Percentiles rank a stretch among this genome's conserved stretches.
Evolutionary conservation across 257 asterid species (phyloP).

Genomic region (Primulina eburnea): DNA sequence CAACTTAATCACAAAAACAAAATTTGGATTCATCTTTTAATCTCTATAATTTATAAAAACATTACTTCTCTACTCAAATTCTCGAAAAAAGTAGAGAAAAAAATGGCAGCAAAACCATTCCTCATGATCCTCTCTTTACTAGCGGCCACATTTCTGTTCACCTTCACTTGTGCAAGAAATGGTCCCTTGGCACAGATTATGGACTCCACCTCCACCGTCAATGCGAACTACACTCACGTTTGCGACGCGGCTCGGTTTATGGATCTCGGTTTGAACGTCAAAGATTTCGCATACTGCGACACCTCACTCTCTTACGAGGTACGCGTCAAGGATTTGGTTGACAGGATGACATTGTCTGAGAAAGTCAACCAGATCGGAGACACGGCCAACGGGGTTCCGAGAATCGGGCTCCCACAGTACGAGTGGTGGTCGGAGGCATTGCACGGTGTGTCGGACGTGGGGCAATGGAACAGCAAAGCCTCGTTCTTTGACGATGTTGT

Average conservation of each 20-base stretch:
- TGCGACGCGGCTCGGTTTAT: constrained; percentile 31
- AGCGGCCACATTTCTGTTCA: not conserved
- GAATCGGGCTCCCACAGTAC: constrained; percentile 41
- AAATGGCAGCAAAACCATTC: too few species aligned
- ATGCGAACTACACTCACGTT: constrained; percentile 15
- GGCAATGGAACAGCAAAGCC: constrained; percentile 18
- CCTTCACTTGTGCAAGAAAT: not conserved
- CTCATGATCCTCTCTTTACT: too few species aligned
- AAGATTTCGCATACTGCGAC: constrained; percentile 34
- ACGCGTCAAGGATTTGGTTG: constrained; percentile 44
- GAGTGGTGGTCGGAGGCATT: constrained; percentile 63
- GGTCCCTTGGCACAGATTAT: not conserved
- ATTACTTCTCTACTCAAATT: not conserved
- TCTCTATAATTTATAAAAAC: not conserved
- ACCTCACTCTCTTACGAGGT: constrained; percentile 19
- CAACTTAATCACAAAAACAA: not conserved
- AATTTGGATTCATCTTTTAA: not conserved
- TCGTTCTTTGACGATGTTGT: constrained; percentile 19
- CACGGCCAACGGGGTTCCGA: constrained; percentile 31
- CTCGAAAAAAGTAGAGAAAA: not conserved
- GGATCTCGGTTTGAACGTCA: constrained; percentile 31
- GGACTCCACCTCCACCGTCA: constrained; percentile 7
- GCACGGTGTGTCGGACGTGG: constrained; percentile 41
- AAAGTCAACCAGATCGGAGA: constrained; percentile 40
- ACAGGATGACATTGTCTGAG: constrained; percentile 39